These are phyloP conservation scores for Parafenestella ontariensis DNA, from an alignment of 2,329 filamentous ascomycete species.

Conservation along the genomic window DNA sequence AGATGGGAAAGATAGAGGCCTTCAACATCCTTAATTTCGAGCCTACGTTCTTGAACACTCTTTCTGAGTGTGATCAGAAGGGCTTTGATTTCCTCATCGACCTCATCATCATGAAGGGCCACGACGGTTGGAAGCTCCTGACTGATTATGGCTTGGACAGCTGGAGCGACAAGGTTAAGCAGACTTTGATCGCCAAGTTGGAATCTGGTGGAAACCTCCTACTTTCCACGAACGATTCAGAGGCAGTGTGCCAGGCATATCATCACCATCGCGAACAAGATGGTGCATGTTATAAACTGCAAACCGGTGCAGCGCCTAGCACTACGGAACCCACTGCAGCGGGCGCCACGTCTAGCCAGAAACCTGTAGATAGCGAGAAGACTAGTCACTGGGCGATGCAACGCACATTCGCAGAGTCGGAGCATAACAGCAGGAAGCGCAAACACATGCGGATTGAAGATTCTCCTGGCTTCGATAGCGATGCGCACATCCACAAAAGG, in stretches of 20 bases:
- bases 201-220: neutral
- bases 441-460: neutral
- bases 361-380: neutral
- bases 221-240: neutral
- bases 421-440: neutral
- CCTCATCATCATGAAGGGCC: neutral
- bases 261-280: neutral
- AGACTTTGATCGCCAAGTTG: neutral
- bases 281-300: neutral
- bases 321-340: neutral
- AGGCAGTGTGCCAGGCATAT: neutral
- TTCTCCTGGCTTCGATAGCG: neutral
- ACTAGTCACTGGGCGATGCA: neutral
- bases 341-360: neutral
- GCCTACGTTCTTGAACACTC: constrained; percentile 4
- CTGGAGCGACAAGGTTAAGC: neutral
- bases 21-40: neutral
- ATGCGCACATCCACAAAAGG: neutral
- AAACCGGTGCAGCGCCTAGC: no score
- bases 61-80: neutral
- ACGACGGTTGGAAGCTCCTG: neutral
- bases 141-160: neutral
- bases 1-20: neutral
- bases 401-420: neutral
- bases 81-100: constrained; percentile 1